Percentiles rank a stretch among this genome's conserved stretches.
These are phyloP conservation scores for Oxytropis ochrocephala DNA, from an alignment of 306 rosid genomes.

Conservation along the genomic window DNA sequence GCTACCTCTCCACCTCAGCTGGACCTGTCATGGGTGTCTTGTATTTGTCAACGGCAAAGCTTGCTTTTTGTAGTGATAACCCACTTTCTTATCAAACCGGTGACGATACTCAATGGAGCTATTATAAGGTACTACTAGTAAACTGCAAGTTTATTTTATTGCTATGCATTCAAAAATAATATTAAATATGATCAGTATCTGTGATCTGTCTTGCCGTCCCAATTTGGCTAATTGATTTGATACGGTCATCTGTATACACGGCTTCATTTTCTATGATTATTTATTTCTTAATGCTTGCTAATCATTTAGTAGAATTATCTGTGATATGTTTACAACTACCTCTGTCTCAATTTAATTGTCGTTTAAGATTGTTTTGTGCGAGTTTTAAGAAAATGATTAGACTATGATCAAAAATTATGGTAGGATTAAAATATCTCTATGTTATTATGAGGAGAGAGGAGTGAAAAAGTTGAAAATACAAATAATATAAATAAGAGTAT, in stretches of 20 bases:
- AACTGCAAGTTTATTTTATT: background rate
- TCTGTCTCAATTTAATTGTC: no score
- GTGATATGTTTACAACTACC: no score
- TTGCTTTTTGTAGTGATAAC: constrained; percentile 87
- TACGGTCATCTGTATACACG: background rate
- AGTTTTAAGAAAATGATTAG: no score
- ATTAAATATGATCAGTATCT: background rate
- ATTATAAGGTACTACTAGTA: constrained; percentile 55
- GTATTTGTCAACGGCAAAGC: constrained; percentile 77
- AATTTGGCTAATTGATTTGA: background rate
- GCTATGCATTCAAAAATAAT: no score
- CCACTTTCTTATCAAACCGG: constrained; percentile 78
- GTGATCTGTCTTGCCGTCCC: background rate
- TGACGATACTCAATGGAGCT: constrained; percentile 79
- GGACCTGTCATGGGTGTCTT: constrained; percentile 94
- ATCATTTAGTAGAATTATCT: no score
- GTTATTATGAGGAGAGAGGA: no score
- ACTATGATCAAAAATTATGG: no score
- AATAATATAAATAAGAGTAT: no score
- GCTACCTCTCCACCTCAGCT: constrained; percentile 94
- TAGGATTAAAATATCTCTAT: no score
- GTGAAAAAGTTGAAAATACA: no score
- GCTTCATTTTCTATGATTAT: background rate
- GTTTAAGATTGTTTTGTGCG: no score
- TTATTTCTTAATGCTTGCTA: background rate